These are phyloP conservation scores for Hypoxylon trugodes DNA, from an alignment of 495 filamentous ascomycete genomes.

Conservation along the genomic window DNA sequence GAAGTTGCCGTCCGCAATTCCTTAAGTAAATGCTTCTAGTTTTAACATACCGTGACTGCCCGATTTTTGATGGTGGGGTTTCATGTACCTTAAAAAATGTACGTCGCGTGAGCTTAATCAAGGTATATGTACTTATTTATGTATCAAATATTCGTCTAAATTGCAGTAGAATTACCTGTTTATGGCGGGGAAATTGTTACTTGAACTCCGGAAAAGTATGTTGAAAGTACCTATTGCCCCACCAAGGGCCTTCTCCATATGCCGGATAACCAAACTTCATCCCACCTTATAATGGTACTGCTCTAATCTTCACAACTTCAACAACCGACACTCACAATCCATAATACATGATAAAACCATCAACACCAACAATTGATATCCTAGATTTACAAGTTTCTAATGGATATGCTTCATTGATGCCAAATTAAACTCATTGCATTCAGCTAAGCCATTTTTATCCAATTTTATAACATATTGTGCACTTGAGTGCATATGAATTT, in stretches of 20 bases:
- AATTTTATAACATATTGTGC: no score
- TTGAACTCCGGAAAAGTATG: slow-evolving; percentile 1
- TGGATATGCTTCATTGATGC: background rate
- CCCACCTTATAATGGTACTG: slow-evolving; percentile 11
- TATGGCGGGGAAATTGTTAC: background rate
- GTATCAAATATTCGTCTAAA: background rate
- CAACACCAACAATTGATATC: background rate
- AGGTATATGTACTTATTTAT: background rate
- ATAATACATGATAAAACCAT: background rate
- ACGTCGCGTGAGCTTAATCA: slow-evolving; percentile 5
- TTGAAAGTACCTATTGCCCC: background rate
- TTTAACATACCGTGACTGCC: no score
- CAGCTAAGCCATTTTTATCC: background rate
- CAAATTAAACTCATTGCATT: background rate
- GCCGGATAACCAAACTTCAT: slow-evolving; percentile 10
- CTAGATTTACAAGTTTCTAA: background rate
- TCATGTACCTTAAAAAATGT: no score
- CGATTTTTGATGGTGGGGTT: slow-evolving; percentile 20
- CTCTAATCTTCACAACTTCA: slow-evolving; percentile 7
- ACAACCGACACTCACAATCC: background rate
- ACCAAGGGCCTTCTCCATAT: slow-evolving; percentile 17
- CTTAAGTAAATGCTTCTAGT: background rate
- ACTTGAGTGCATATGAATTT: no score
- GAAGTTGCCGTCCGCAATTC: no score
- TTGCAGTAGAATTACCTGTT: background rate